Evolutionary conservation across 2,329 filamentous ascomycete species (phyloP), one percentile per base, ranked within the genome.

Genomic region (Chrysoporthe puriensis): DNA sequence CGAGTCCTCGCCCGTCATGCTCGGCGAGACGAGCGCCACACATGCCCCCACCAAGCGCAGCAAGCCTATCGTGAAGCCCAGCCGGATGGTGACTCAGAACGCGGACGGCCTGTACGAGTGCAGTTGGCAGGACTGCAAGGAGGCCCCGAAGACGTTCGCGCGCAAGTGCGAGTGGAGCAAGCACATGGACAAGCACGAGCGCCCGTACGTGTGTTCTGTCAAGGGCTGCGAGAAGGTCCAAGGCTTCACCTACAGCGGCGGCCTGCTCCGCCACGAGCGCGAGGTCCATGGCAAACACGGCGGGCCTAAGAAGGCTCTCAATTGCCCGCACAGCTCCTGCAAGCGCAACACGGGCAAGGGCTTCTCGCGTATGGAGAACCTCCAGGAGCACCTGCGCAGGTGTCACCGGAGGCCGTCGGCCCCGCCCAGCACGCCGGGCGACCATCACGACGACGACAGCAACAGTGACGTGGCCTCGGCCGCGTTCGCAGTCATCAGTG

Each of bases 151-250:
- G 57, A 86, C 85, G 14, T 98, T 97, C 76, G 85, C 87, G 65
- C 88, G 94, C 71, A 95, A 93, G 73, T 97, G 94, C 81, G 94
- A 97, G 81, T 97, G 93, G 93, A 96, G 93, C 77, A 97, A 98
- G 81, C 95, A 98, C 77, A 97, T 97, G 94, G 95, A 98, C 81
- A 97, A 97, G 78, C 95, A 98, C 77, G 94, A 97, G 73, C 87
- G 95, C 14, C 95, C 95, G 1, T 98, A 97, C 77, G 92, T 94
- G 74, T 98, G 95, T 78, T 85, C 83, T 32, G 89, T 91, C 56
- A 85, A 88, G n/a, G 91, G 91, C 48, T 97, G 95, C 79, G 93
- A 95, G 74, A 97, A 97, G 74, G 86, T 97, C 0, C 92, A 92
- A 63, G 95, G 95, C 1, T 98, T 98, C 78, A 98, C 95, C 0